These are phyloP conservation scores for Albophoma yamanashiensis DNA, from an alignment of 2,329 filamentous ascomycete species.

Conservation along the genomic window DNA sequence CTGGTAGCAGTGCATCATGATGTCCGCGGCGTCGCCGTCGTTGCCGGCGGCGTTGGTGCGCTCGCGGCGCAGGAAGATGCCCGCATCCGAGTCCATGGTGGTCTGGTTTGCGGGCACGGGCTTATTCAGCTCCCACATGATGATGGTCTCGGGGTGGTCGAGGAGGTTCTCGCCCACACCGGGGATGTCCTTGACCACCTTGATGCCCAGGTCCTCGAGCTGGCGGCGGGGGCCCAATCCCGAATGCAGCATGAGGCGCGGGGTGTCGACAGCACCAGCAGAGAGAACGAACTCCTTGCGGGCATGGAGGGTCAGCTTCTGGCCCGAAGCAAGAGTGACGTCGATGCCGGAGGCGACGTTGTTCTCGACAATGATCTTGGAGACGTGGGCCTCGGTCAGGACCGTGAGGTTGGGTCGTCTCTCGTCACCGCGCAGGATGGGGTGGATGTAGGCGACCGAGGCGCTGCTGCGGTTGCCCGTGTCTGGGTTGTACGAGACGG, in stretches of 20 bases:
- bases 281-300: constrained; percentile 70
- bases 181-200: constrained; percentile 44
- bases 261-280: constrained; percentile 74
- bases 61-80: constrained; percentile 78
- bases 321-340: constrained; percentile 46
- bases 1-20: constrained; percentile 98
- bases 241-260: constrained; percentile 51
- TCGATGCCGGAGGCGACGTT: constrained; percentile 65
- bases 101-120: constrained; percentile 69
- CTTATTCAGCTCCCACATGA: constrained; percentile 68
- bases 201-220: constrained; percentile 41
- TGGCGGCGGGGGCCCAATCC: constrained; percentile 45
- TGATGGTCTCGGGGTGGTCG: constrained; percentile 50
- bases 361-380: constrained; percentile 62
- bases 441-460: constrained; percentile 87
- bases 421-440: constrained; percentile 75
- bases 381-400: constrained; percentile 81
- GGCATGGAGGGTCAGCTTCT: constrained; percentile 45
- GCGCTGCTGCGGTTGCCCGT: constrained; percentile 76
- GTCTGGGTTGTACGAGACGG: constrained; percentile 83
- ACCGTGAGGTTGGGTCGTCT: constrained; percentile 74
- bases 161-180: constrained; percentile 52
- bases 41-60: constrained; percentile 51
- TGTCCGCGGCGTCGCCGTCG: constrained; percentile 68
- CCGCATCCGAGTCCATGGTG: constrained; percentile 84